These are phyloP conservation scores for Prunus padus DNA, from an alignment of 306 rosid genomes.

Conservation along the genomic window DNA sequence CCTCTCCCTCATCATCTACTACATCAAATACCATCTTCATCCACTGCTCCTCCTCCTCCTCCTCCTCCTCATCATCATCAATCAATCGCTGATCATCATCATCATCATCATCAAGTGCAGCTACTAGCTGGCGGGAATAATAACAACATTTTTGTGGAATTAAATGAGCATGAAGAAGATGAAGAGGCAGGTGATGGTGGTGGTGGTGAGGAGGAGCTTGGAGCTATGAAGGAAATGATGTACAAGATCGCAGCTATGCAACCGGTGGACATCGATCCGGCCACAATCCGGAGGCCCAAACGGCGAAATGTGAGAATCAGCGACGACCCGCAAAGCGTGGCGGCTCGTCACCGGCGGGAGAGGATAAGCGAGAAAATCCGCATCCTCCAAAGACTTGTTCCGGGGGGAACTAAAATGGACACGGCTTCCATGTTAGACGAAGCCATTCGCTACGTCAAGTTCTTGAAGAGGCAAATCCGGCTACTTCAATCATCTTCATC, in stretches of 20 bases:
- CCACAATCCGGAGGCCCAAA: constrained; percentile 68
- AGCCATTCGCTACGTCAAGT: constrained; percentile 88
- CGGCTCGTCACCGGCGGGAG: constrained; percentile 87
- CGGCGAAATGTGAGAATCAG: constrained; percentile 88
- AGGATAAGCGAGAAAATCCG: constrained; percentile 87
- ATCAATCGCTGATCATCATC: constrained; percentile 22
- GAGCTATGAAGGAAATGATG: constrained; percentile 97
- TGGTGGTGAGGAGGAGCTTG: constrained; percentile 62
- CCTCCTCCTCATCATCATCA: constrained; percentile 22
- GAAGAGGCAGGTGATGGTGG: constrained; percentile 3
- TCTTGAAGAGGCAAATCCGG: constrained; percentile 82
- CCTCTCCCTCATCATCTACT: constrained; percentile 19
- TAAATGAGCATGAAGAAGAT: constrained; percentile 37
- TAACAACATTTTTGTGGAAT: not conserved
- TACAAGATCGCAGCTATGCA: constrained; percentile 95
- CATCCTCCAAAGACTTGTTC: constrained; percentile 87
- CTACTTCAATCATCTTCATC: constrained; percentile 51
- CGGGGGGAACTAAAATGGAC: constrained; percentile 96
- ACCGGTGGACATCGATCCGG: constrained; percentile 90
- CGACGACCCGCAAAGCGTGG: constrained; percentile 89
- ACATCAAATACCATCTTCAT: constrained; percentile 15
- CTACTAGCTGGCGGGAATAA: not conserved
- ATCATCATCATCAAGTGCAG: not conserved
- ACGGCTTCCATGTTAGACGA: constrained; percentile 95
- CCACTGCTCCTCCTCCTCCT: not conserved